Conservation (phyloP, 2,329 filamentous ascomycete genomes). For the Aspergillus pseudotamarii region DNA sequence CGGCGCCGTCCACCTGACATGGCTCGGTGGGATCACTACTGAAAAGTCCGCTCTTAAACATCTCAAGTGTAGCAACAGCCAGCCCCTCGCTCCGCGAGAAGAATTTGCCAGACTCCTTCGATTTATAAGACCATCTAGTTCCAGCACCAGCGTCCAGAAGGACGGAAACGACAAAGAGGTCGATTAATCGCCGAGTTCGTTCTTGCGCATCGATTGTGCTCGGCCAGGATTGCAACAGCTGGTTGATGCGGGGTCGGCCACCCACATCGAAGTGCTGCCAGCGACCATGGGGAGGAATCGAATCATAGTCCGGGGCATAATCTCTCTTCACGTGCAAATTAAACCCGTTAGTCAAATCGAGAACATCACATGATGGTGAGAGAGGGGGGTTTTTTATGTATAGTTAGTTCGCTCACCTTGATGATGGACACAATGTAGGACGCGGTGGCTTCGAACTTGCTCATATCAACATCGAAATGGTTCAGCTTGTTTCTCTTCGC, state of each 20-base stretch:
- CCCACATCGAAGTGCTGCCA: conserved; percentile 69
- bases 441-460: conserved; percentile 80
- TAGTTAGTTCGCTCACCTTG: conserved; percentile 63
- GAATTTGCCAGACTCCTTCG: conserved; percentile 78
- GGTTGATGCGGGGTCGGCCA: conserved; percentile 54
- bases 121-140: conserved; percentile 89
- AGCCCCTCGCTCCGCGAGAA: conserved; percentile 88
- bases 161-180: conserved; percentile 65
- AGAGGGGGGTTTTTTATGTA: neutral
- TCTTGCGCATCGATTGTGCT: conserved; percentile 53
- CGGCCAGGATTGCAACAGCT: conserved; percentile 55
- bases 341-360: conserved; percentile 8
- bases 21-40: conserved; percentile 80
- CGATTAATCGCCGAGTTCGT: conserved; percentile 59
- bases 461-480: conserved; percentile 87
- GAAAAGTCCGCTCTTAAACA: conserved; percentile 92
- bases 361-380: conserved; percentile 10
- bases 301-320: conserved; percentile 67
- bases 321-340: conserved; percentile 57
- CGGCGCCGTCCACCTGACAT: conserved; percentile 85
- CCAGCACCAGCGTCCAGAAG: conserved; percentile 76
- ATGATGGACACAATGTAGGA: conserved; percentile 90
- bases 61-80: conserved; percentile 76
- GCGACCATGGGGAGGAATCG: conserved; percentile 80
- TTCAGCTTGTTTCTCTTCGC: conserved; percentile 75